phyloP scores from a whole-genome alignment of 345 rosid species.

The Salix exigua region DNA sequence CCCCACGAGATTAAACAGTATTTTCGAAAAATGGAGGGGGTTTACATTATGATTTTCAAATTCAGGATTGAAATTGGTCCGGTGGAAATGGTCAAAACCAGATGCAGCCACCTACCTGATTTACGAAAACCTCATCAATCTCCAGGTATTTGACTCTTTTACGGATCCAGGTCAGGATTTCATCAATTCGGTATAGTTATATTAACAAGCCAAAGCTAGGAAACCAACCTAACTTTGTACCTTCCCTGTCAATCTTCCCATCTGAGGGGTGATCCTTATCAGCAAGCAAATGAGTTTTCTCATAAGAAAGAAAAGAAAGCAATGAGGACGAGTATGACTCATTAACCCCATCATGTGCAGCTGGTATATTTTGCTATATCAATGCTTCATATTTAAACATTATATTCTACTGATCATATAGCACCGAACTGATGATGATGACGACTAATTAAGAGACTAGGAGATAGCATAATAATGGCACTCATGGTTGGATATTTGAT shows the following conservation, averaged over 20 bases:
- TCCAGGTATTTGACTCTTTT: too few relatives aligned
- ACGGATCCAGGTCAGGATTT: neutral
- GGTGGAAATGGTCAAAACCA: neutral
- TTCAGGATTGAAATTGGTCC: neutral
- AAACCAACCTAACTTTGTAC: neutral
- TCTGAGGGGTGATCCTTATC: neutral
- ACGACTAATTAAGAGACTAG: neutral
- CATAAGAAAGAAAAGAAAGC: neutral
- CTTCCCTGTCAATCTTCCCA: neutral
- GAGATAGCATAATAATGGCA: slow-evolving; percentile 1
- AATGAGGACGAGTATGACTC: neutral
- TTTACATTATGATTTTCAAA: neutral
- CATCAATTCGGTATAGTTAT: neutral
- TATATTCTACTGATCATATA: neutral
- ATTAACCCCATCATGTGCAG: neutral
- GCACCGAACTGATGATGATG: neutral
- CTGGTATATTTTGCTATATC: neutral
- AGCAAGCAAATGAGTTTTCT: neutral
- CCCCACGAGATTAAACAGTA: too few relatives aligned
- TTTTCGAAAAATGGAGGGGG: neutral
- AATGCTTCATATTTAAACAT: neutral
- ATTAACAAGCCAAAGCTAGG: neutral
- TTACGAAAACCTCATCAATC: neutral
- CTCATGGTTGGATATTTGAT: neutral
- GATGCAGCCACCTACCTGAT: neutral